phyloP scores from a whole-genome alignment of 306 rosid species.

The Mucuna pruriens region DNA sequence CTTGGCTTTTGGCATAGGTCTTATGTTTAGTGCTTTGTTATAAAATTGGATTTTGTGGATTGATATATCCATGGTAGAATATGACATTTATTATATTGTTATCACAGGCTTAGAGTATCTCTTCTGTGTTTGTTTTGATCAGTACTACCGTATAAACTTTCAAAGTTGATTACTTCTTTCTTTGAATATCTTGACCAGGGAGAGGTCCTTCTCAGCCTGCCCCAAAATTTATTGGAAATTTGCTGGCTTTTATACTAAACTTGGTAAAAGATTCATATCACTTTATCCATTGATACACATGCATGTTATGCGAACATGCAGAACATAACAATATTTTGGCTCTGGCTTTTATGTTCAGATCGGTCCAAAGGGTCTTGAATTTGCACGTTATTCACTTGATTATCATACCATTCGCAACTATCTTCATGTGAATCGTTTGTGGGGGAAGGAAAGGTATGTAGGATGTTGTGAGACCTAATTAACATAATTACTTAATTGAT shows the following conservation, averaged over 20 bases:
- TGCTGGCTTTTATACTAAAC: slow-evolving; percentile 84
- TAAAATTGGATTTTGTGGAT: neutral
- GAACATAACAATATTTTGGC: slow-evolving; percentile 12
- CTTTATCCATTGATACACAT: neutral
- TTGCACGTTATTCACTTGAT: slow-evolving; percentile 95
- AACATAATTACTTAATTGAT: neutral
- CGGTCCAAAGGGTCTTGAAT: slow-evolving; percentile 95
- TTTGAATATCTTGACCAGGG: slow-evolving; percentile 52
- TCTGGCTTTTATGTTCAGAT: slow-evolving; percentile 53
- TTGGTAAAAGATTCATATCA: slow-evolving; percentile 59
- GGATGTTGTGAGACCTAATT: neutral
- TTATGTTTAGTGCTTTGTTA: neutral
- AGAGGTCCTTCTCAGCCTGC: slow-evolving; percentile 93
- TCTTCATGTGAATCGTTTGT: slow-evolving; percentile 67
- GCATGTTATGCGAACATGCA: too few relatives aligned
- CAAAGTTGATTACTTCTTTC: slow-evolving; percentile 4
- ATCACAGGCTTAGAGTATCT: slow-evolving; percentile 2
- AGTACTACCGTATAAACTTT: neutral
- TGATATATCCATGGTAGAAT: slow-evolving; percentile 1
- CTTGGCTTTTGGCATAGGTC: neutral
- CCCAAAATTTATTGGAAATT: slow-evolving; percentile 81
- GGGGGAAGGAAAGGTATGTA: slow-evolving; percentile 94
- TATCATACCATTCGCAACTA: slow-evolving; percentile 96
- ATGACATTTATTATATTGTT: neutral
- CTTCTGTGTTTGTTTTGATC: slow-evolving; percentile 20